These are phyloP conservation scores for Neonectria ditissima DNA, from an alignment of 2,329 filamentous ascomycete species.

Conservation along the genomic window DNA sequence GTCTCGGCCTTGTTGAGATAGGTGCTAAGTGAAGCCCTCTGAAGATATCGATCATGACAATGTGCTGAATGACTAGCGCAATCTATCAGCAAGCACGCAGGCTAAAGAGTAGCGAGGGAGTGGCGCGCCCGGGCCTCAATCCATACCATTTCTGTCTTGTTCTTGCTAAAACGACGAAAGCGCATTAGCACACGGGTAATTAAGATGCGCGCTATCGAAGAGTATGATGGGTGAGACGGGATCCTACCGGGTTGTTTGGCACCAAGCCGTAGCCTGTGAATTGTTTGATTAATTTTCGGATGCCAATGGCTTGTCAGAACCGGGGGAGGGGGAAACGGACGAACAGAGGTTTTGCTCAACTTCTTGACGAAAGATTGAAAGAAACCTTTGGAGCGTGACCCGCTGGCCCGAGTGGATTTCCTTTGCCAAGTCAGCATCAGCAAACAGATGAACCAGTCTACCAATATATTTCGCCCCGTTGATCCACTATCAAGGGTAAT, in stretches of 20 bases:
- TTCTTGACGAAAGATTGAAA: slow-evolving; percentile 38
- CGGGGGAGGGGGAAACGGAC: slow-evolving; percentile 27
- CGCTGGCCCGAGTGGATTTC: slow-evolving; percentile 16
- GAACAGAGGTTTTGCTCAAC: slow-evolving; percentile 38
- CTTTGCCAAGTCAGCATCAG: slow-evolving; percentile 30
- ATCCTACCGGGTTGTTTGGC: slow-evolving; percentile 37
- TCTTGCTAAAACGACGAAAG: slow-evolving; percentile 32
- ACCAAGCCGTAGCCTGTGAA: slow-evolving; percentile 35
- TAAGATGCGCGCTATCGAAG: slow-evolving; percentile 11
- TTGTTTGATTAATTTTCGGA: slow-evolving; percentile 20
- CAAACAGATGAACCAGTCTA: slow-evolving; percentile 6
- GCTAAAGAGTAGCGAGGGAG: neutral
- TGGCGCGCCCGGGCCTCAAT: slow-evolving; percentile 9
- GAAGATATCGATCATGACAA: slow-evolving; percentile 37
- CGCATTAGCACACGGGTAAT: slow-evolving; percentile 24
- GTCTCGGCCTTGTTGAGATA: slow-evolving; percentile 29
- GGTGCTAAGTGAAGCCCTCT: slow-evolving; percentile 39
- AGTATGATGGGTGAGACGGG: neutral
- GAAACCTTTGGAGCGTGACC: slow-evolving; percentile 39
- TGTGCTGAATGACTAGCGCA: slow-evolving; percentile 39
- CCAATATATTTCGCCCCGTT: slow-evolving; percentile 1
- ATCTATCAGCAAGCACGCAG: slow-evolving; percentile 24
- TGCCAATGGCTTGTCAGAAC: neutral
- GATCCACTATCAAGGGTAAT: slow-evolving; percentile 9
- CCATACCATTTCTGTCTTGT: slow-evolving; percentile 41